Evolutionary conservation across 2,329 filamentous ascomycete species (phyloP).

Genomic region (Fusarium newnesense): DNA sequence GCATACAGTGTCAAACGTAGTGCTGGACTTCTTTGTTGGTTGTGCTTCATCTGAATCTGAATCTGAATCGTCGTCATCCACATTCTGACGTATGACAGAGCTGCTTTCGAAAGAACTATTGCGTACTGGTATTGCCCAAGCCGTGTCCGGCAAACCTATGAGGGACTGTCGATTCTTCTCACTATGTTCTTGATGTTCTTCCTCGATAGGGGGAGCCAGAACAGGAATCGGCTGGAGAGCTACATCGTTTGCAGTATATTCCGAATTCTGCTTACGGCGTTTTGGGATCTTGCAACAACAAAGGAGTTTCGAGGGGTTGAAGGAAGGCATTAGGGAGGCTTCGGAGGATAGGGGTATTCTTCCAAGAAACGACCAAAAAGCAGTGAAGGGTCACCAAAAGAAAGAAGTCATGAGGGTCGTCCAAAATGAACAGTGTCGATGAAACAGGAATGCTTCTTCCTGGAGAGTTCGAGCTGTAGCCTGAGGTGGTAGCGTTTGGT

Average conservation of each 20-base stretch:
- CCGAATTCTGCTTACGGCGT: not conserved
- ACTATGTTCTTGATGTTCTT: not conserved
- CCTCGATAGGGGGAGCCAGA: not conserved
- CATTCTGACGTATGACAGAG: slow-evolving; percentile 42
- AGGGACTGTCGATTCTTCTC: not conserved
- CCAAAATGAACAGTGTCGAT: slow-evolving; percentile 6
- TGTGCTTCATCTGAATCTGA: slow-evolving; percentile 49
- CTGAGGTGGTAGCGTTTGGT: not conserved
- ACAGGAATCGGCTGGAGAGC: not conserved
- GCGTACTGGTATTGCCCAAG: slow-evolving; percentile 15
- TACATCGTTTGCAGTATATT: not conserved
- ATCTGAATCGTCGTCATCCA: slow-evolving; percentile 52
- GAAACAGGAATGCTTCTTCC: not conserved
- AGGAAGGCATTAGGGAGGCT: not conserved
- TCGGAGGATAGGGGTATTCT: slow-evolving; percentile 4
- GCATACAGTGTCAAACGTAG: slow-evolving; percentile 57
- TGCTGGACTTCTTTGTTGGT: slow-evolving; percentile 48
- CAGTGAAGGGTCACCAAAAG: slow-evolving; percentile 17
- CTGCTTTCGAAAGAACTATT: not conserved
- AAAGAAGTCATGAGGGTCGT: not conserved
- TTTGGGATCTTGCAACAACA: slow-evolving; percentile 41
- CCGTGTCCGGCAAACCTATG: slow-evolving; percentile 26
- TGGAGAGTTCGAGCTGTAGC: too few relatives aligned
- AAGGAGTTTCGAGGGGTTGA: slow-evolving; percentile 29
- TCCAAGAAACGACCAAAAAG: slow-evolving; percentile 31